These are phyloP conservation scores for Dendrocalamus sinicus DNA, from an alignment of 176 grass and related monocot genomes.

Conservation along the genomic window DNA sequence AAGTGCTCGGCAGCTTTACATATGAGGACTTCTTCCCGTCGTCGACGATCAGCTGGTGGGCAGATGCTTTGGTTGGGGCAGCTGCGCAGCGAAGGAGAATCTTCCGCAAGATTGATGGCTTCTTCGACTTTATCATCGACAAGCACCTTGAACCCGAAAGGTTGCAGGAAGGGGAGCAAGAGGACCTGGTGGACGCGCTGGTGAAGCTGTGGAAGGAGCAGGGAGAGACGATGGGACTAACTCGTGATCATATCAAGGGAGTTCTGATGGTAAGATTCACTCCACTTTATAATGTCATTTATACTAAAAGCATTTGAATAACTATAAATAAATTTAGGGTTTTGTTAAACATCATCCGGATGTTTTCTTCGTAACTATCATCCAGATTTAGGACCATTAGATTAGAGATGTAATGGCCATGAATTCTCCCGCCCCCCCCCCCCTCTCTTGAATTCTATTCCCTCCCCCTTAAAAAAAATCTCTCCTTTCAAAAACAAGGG, in stretches of 20 bases:
- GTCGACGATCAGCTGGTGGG: slow-evolving; percentile 5
- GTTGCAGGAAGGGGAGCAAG: slow-evolving; percentile 18
- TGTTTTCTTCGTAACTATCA: too few relatives aligned
- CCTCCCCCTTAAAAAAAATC: too few relatives aligned
- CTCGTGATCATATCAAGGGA: slow-evolving; percentile 49
- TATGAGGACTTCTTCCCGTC: slow-evolving; percentile 64
- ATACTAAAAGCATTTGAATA: too few relatives aligned
- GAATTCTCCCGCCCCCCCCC: too few relatives aligned
- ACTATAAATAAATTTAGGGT: too few relatives aligned
- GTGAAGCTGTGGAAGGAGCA: slow-evolving; percentile 57
- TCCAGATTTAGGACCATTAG: too few relatives aligned
- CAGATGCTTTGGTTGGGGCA: slow-evolving; percentile 33
- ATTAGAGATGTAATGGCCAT: too few relatives aligned
- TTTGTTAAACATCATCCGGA: too few relatives aligned
- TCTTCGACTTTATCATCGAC: slow-evolving; percentile 52
- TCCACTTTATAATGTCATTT: too few relatives aligned
- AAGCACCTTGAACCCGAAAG: slow-evolving; percentile 46
- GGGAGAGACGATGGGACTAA: not conserved
- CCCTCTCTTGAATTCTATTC: too few relatives aligned
- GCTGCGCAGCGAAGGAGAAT: not conserved
- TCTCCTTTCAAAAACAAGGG: too few relatives aligned
- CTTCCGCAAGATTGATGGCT: slow-evolving; percentile 42
- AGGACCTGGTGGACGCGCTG: slow-evolving; percentile 60
- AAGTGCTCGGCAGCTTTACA: slow-evolving; percentile 56
- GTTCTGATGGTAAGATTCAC: slow-evolving; percentile 40